phyloP scores from a whole-genome alignment of 306 rosid species.

The Chamaecrista fasciculata region DNA sequence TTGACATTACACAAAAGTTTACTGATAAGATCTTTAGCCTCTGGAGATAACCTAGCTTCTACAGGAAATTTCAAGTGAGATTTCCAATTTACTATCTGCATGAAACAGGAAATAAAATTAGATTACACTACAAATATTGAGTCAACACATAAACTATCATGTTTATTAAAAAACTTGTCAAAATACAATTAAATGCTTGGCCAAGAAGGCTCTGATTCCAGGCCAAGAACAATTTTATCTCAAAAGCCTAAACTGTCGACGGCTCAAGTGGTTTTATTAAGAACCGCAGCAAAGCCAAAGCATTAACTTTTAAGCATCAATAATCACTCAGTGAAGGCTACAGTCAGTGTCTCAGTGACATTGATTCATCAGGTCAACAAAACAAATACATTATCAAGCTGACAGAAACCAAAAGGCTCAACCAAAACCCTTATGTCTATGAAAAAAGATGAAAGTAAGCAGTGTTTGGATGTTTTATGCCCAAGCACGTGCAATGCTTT shows the following conservation, averaged over 20 bases:
- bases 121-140: not conserved
- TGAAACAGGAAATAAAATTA: conserved; percentile 24
- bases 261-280: not conserved
- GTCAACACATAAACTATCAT: not conserved
- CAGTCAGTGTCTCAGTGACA: not conserved
- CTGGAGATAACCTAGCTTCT: conserved; percentile 77
- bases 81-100: conserved; percentile 94
- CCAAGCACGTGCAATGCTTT: not conserved
- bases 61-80: conserved; percentile 96
- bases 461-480: not conserved
- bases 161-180: not conserved
- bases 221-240: not conserved
- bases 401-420: not conserved
- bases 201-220: not conserved
- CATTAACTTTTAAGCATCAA: not conserved
- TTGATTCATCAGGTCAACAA: not conserved
- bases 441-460: not conserved
- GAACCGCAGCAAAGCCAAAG: not conserved
- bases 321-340: not conserved
- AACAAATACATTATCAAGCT: not conserved
- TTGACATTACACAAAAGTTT: conserved; percentile 84
- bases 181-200: not conserved
- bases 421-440: not conserved
- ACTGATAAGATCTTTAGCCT: conserved; percentile 80
- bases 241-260: not conserved